Evolutionary conservation across 768 basidiomycete genomes (phyloP).

Genomic region (Thelephora ganbajun): DNA sequence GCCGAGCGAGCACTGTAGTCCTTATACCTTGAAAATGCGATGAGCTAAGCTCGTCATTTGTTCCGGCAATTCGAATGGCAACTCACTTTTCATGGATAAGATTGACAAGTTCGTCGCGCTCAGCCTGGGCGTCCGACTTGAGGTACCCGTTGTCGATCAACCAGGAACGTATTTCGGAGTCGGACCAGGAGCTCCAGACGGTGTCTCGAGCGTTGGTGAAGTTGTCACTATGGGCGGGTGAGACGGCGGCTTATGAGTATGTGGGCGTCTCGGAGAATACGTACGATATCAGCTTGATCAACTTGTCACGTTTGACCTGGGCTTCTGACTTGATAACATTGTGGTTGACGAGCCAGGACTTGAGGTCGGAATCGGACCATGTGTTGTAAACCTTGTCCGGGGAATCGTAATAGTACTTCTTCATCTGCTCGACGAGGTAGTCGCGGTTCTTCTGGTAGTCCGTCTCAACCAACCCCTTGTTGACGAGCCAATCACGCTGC

Average conservation of each 20-base stretch:
- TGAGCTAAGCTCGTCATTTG: background rate
- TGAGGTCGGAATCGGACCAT: conserved; percentile 73
- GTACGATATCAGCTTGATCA: conserved; percentile 57
- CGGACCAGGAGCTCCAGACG: conserved; percentile 56
- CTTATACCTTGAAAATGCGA: conserved; percentile 30
- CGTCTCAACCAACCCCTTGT: conserved; percentile 60
- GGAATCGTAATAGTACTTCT: conserved; percentile 58
- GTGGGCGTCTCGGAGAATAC: conserved; percentile 13
- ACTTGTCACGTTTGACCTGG: conserved; percentile 56
- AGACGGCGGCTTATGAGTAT: background rate
- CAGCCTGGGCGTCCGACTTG: conserved; percentile 37
- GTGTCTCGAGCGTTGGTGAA: conserved; percentile 48
- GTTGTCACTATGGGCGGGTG: conserved; percentile 37
- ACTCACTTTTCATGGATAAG: conserved; percentile 58
- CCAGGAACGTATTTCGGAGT: conserved; percentile 59
- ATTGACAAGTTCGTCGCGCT: conserved; percentile 63
- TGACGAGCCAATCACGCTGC: conserved; percentile 73
- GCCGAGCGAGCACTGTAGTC: conserved; percentile 32
- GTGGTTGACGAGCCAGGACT: conserved; percentile 67
- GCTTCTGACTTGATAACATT: conserved; percentile 59
- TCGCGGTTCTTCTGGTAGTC: conserved; percentile 44
- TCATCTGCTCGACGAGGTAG: conserved; percentile 52
- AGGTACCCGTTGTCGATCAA: conserved; percentile 62
- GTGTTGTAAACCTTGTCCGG: conserved; percentile 39
- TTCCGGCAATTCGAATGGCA: background rate